Percentiles rank a stretch among this genome's conserved stretches.
Conservation (phyloP, 805 yeast species). For the Trichomonascus vanleenenianus region DNA sequence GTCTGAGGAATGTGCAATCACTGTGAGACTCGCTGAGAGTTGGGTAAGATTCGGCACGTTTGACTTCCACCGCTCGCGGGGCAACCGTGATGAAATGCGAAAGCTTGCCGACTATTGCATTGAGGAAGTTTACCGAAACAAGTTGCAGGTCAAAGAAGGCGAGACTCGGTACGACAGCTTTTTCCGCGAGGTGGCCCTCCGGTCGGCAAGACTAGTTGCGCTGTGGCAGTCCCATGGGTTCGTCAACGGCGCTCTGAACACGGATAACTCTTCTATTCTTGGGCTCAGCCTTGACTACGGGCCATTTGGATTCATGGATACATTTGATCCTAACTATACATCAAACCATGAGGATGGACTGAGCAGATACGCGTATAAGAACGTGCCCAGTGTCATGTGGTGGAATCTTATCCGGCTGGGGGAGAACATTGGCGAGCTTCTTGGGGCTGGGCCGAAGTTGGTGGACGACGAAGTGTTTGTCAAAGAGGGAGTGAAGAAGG, state of each 20-base stretch:
- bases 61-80: slow-evolving; percentile 70
- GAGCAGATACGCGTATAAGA: slow-evolving; percentile 68
- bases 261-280: slow-evolving; percentile 85
- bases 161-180: slow-evolving; percentile 58
- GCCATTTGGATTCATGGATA: slow-evolving; percentile 87
- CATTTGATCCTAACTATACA: slow-evolving; percentile 70
- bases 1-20: slow-evolving; percentile 73
- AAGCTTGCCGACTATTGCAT: slow-evolving; percentile 67
- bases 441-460: slow-evolving; percentile 60
- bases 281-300: slow-evolving; percentile 92
- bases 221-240: slow-evolving; percentile 90
- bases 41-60: slow-evolving; percentile 90
- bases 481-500: slow-evolving; percentile 35
- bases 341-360: slow-evolving; percentile 83
- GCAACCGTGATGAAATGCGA: slow-evolving; percentile 56
- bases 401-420: slow-evolving; percentile 86
- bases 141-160: slow-evolving; percentile 22
- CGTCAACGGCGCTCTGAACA: slow-evolving; percentile 87
- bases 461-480: slow-evolving; percentile 35
- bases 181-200: slow-evolving; percentile 59
- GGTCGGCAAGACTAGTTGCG: slow-evolving; percentile 74
- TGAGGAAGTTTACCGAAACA: slow-evolving; percentile 46
- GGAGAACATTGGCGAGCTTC: slow-evolving; percentile 70
- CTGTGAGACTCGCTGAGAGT: slow-evolving; percentile 70
- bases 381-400: slow-evolving; percentile 83